Evolutionary conservation across 805 yeast species (phyloP).

Genomic region (Metschnikowia matae): DNA sequence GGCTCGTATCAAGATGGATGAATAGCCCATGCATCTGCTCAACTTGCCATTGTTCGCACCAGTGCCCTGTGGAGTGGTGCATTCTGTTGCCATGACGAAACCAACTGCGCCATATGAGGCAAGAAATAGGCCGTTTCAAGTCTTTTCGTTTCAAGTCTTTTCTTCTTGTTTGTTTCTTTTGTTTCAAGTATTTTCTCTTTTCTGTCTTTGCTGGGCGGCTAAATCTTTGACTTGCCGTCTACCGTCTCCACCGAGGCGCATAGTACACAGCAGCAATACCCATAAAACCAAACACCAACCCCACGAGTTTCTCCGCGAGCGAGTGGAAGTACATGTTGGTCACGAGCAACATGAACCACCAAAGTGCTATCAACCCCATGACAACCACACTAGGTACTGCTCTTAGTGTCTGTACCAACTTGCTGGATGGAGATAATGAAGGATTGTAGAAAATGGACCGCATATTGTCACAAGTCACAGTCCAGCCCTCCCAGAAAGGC

Average conservation of each 20-base stretch:
- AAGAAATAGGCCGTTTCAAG: too few species aligned
- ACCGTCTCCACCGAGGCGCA: slow-evolving; percentile 25
- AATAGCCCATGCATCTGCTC: not conserved
- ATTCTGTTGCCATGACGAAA: too few species aligned
- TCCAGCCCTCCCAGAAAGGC: slow-evolving; percentile 35
- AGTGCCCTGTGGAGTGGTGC: too few species aligned
- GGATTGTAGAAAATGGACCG: not conserved
- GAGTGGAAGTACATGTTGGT: slow-evolving; percentile 87
- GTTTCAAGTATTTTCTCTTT: too few species aligned
- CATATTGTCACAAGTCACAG: not conserved
- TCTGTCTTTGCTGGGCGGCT: too few species aligned
- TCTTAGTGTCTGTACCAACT: not conserved
- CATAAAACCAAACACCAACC: slow-evolving; percentile 58
- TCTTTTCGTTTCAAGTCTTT: too few species aligned
- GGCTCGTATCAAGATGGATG: too few species aligned
- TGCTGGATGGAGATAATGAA: not conserved
- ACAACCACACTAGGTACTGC: slow-evolving; percentile 24
- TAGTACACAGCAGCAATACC: slow-evolving; percentile 47
- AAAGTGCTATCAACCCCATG: slow-evolving; percentile 37
- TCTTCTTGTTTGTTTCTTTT: too few species aligned
- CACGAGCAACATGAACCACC: slow-evolving; percentile 86
- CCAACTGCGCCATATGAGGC: too few species aligned
- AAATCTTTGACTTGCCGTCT: not conserved
- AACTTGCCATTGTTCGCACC: not conserved
- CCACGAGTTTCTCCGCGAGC: slow-evolving; percentile 66